A percentile compares a stretch with the other conserved stretches of the same genome.
Conservation (phyloP, 2,329 filamentous ascomycete genomes). For the Colletotrichum musicola region DNA sequence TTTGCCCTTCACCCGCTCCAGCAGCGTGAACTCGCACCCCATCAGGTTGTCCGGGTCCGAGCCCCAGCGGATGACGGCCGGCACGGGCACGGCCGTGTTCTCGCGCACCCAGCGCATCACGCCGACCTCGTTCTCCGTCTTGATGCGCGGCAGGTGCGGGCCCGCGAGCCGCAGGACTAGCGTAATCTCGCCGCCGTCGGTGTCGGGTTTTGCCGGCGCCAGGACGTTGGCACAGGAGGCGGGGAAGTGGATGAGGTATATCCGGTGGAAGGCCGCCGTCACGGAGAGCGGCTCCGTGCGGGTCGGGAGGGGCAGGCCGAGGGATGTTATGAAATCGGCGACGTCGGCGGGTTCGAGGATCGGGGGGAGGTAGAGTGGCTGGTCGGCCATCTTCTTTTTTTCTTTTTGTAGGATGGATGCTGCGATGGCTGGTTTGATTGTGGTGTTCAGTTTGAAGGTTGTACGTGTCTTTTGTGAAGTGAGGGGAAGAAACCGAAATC, state of each 20-base stretch:
- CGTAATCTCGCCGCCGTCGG: slow-evolving; percentile 22
- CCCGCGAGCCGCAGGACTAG: slow-evolving; percentile 51
- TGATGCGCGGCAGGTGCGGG: slow-evolving; percentile 51
- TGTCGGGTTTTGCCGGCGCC: neutral
- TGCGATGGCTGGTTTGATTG: neutral
- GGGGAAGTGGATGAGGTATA: slow-evolving; percentile 45
- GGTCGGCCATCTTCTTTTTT: slow-evolving; percentile 4
- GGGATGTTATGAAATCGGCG: slow-evolving; percentile 35
- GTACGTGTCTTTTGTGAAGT: no score
- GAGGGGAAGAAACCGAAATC: no score
- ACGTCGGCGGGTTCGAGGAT: slow-evolving; percentile 15
- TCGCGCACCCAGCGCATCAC: slow-evolving; percentile 50
- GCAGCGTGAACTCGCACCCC: slow-evolving; percentile 57
- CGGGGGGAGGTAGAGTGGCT: slow-evolving; percentile 16
- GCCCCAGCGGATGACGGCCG: slow-evolving; percentile 50
- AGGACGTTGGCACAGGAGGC: no score
- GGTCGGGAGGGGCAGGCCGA: slow-evolving; percentile 39
- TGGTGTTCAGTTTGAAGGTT: no score
- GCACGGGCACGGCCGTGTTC: slow-evolving; percentile 49
- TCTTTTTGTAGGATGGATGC: no score
- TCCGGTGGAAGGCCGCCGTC: slow-evolving; percentile 44
- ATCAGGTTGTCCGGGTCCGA: no score
- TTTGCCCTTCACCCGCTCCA: slow-evolving; percentile 47
- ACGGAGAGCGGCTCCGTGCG: slow-evolving; percentile 39
- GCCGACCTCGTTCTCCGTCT: slow-evolving; percentile 54